Evolutionary conservation across 768 basidiomycete species (phyloP), one percentile per base, ranked within the genome.

Genomic region (Leccinum arenicola): DNA sequence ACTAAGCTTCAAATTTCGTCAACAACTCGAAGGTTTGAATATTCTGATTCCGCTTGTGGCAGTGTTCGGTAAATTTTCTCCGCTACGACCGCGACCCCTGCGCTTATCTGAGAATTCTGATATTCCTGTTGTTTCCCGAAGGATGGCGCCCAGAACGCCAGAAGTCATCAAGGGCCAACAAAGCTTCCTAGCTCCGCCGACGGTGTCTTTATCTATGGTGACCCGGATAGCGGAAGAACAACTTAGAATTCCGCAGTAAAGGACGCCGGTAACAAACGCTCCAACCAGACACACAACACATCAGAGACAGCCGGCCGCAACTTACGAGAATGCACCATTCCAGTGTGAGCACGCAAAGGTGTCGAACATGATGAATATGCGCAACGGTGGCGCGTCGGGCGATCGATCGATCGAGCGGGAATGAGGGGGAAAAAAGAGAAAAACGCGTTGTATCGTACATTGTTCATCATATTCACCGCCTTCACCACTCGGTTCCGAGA

Each of bases 71-170:
- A 25, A 25, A 25, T 25, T 25, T 25, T 25, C 25, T 25, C 29
- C 36, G 3, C 40, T n/a, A 27, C 12, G 56, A 58, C 52, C 36
- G 25, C 51, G n/a, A 23, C 58, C 38, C 36, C 51, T 57, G 48
- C 52, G 55, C 48, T 60, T 56, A 70, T 64, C 68, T 61, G 27
- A 68, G 65, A 68, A 25, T 25, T 25, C 25, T 25, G 25, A 25
- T 25, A 25, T 25, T 25, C 25, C 25, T 25, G 25, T 25, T 25
- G 25, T 68, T 61, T 49, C 33, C 35, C 33, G 47, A 61, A 61
- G 23, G 21, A 55, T 15, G 51, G 31, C 17, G 25, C 48, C 43
- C 23, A 58, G 57, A 64, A 61, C 23, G 50, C 23, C 55, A 45
- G 56, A 69, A 61, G 58, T 57, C 58, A 47, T 54, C 56, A 64